These are phyloP conservation scores for Sugiyamaella smithiae DNA, from an alignment of 805 yeast species.

Conservation along the genomic window DNA sequence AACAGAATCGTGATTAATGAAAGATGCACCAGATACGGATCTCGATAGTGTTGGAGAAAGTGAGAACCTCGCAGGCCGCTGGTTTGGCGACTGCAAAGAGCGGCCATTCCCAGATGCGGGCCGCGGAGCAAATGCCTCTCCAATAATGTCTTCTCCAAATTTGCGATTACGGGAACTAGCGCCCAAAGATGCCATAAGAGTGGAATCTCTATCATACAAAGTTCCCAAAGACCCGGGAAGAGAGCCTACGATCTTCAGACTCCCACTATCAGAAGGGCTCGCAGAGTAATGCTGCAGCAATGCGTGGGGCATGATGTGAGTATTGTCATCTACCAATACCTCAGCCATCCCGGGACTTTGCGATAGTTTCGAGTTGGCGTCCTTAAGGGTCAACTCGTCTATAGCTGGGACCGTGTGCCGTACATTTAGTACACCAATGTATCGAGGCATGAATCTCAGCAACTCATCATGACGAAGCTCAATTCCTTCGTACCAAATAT, in stretches of 20 bases:
- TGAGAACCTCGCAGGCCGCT: background rate
- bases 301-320: slow-evolving; percentile 85
- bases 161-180: slow-evolving; percentile 64
- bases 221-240: slow-evolving; percentile 8
- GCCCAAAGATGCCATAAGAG: slow-evolving; percentile 40
- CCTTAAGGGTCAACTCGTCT: slow-evolving; percentile 15
- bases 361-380: background rate
- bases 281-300: slow-evolving; percentile 61
- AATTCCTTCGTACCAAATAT: slow-evolving; percentile 85
- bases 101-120: slow-evolving; percentile 13
- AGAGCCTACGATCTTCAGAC: slow-evolving; percentile 5
- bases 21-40: background rate
- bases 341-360: slow-evolving; percentile 51
- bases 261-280: slow-evolving; percentile 35
- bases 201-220: slow-evolving; percentile 9
- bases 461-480: slow-evolving; percentile 75
- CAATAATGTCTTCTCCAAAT: slow-evolving; percentile 64
- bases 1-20: background rate
- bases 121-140: slow-evolving; percentile 66
- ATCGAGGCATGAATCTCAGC: slow-evolving; percentile 83
- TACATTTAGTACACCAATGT: slow-evolving; percentile 91
- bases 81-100: background rate
- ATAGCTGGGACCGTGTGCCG: slow-evolving; percentile 55
- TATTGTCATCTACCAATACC: slow-evolving; percentile 88
- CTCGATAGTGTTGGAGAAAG: slow-evolving; percentile 1